These are phyloP conservation scores for Naganishia onofrii DNA, from an alignment of 768 basidiomycete genomes.

Conservation along the genomic window DNA sequence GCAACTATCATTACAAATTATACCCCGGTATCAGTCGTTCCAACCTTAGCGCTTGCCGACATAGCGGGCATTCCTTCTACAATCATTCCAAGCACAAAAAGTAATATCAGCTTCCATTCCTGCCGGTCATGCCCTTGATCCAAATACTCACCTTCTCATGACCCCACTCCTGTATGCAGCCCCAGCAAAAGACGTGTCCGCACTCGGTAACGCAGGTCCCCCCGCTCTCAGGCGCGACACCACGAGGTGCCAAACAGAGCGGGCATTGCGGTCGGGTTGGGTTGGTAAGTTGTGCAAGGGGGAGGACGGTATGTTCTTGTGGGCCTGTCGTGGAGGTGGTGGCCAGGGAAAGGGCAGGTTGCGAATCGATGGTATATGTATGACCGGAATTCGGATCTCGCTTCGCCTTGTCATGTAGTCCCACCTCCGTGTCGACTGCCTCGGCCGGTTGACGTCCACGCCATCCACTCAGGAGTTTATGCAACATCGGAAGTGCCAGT, in stretches of 20 bases:
- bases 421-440: neutral
- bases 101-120: neutral
- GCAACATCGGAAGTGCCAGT: neutral
- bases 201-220: constrained; percentile 52
- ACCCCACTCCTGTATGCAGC: constrained; percentile 47
- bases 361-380: constrained; percentile 35
- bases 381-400: constrained; percentile 25
- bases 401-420: neutral
- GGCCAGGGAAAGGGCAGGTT: constrained; percentile 33
- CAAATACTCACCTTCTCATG: constrained; percentile 47
- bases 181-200: constrained; percentile 54
- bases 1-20: constrained; percentile 36
- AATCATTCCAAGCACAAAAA: neutral
- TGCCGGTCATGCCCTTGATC: no score
- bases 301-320: constrained; percentile 41
- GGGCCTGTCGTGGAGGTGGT: constrained; percentile 25
- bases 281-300: constrained; percentile 30
- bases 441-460: neutral
- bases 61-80: constrained; percentile 51
- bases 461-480: neutral
- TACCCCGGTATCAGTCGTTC: constrained; percentile 48
- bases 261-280: constrained; percentile 46
- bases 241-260: constrained; percentile 47
- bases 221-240: constrained; percentile 45
- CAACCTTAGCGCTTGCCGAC: constrained; percentile 48